These are phyloP conservation scores for Brassica hybrid DNA, from an alignment of 441 rosid species.

Conservation along the genomic window DNA sequence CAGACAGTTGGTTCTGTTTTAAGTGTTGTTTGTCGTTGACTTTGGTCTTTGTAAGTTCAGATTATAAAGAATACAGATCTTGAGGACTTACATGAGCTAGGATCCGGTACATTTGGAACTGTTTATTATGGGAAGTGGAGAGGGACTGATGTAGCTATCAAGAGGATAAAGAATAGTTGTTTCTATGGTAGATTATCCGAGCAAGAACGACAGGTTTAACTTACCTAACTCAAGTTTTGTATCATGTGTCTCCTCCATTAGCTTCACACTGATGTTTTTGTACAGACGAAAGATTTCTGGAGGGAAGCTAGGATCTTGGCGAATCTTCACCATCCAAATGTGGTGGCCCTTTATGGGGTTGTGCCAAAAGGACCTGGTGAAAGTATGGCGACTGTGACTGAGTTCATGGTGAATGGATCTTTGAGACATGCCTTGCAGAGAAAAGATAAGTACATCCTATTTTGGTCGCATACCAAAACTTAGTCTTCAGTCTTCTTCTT, in stretches of 20 bases:
- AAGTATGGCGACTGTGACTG: no score
- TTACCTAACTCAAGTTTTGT: background rate
- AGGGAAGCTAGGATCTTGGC: constrained; percentile 76
- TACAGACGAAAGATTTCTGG: constrained; percentile 81
- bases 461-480: no score
- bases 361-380: no score
- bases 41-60: constrained; percentile 30
- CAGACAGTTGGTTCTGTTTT: background rate
- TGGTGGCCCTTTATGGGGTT: no score
- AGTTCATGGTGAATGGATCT: no score
- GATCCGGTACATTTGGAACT: constrained; percentile 95
- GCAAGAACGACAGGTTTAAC: constrained; percentile 77
- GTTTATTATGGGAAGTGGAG: constrained; percentile 94
- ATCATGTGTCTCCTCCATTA: background rate
- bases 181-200: constrained; percentile 81
- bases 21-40: background rate
- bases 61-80: constrained; percentile 77
- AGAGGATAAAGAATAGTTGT: constrained; percentile 87
- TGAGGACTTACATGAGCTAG: constrained; percentile 82
- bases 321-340: constrained; percentile 79
- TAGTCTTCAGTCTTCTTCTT: no score
- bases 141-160: constrained; percentile 95
- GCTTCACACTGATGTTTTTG: background rate
- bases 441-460: no score
- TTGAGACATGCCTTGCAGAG: no score